phyloP scores from a whole-genome alignment of 2,329 filamentous ascomycete species.

The Myriangium duriaei region DNA sequence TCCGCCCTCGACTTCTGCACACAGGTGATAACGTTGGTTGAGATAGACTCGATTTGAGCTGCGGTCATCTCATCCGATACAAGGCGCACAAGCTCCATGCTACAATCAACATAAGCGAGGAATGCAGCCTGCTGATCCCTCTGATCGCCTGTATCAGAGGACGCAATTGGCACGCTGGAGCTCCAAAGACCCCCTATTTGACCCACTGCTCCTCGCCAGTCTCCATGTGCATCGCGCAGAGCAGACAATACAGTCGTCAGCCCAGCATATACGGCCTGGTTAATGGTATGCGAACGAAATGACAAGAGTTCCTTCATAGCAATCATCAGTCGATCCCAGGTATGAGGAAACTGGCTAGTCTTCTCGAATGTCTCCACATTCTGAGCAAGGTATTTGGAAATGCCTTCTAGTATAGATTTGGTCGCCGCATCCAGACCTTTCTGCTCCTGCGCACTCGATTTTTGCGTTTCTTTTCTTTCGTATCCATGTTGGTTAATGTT shows the following conservation, averaged over 20 bases:
- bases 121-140: slow-evolving; percentile 61
- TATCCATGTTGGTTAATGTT: slow-evolving; percentile 13
- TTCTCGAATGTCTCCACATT: slow-evolving; percentile 62
- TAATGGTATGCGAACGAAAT: slow-evolving; percentile 28
- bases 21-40: slow-evolving; percentile 57
- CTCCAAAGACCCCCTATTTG: slow-evolving; percentile 21
- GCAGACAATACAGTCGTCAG: slow-evolving; percentile 28
- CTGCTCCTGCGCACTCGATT: slow-evolving; percentile 14
- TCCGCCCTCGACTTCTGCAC: slow-evolving; percentile 57
- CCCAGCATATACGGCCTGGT: slow-evolving; percentile 29
- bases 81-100: slow-evolving; percentile 67
- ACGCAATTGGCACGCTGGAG: slow-evolving; percentile 17
- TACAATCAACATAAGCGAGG: slow-evolving; percentile 67
- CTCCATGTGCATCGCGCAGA: slow-evolving; percentile 12
- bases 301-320: slow-evolving; percentile 47
- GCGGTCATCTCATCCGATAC: slow-evolving; percentile 51
- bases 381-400: slow-evolving; percentile 59
- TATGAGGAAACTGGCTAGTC: slow-evolving; percentile 52
- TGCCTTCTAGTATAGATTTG: slow-evolving; percentile 59
- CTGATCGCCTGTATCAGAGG: slow-evolving; percentile 11
- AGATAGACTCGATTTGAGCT: slow-evolving; percentile 52
- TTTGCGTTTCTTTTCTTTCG: too few species aligned
- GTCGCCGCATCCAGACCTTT: slow-evolving; percentile 47
- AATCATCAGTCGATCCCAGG: slow-evolving; percentile 63
- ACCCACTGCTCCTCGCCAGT: slow-evolving; percentile 19